Conservation (phyloP, 2,329 filamentous ascomycete species). For the Penicillium palitans region DNA sequence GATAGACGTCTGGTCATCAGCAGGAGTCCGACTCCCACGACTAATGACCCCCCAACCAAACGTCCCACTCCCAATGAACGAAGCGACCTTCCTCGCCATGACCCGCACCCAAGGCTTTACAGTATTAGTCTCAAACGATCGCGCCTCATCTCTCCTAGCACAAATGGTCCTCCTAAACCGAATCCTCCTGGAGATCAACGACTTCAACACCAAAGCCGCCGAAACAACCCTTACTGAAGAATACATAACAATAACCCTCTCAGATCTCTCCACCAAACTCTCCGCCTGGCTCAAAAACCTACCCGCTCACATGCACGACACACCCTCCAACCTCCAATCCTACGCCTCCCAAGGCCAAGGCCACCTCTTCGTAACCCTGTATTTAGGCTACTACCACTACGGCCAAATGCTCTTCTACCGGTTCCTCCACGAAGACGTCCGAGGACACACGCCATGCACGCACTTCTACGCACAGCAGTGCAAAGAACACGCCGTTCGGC, state of each 20-base stretch:
- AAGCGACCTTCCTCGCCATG: conserved; percentile 33
- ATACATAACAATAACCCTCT: conserved; percentile 24
- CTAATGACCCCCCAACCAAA: conserved; percentile 29
- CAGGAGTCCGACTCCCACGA: conserved; percentile 38
- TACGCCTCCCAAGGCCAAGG: conserved; percentile 45
- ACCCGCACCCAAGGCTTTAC: conserved; percentile 2
- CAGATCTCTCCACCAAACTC: conserved; percentile 34
- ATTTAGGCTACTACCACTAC: conserved; percentile 52
- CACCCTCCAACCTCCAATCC: conserved; percentile 40
- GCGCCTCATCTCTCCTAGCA: conserved; percentile 32
- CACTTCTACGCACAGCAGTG: conserved; percentile 41
- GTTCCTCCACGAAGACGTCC: conserved; percentile 41
- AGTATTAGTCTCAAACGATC: conserved; percentile 5
- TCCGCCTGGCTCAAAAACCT: conserved; percentile 40
- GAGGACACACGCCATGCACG: conserved; percentile 14
- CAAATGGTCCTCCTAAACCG: conserved; percentile 44
- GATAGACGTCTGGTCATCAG: conserved; percentile 45
- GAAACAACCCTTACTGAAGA: conserved; percentile 24
- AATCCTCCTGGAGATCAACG: conserved; percentile 45
- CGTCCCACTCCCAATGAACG: conserved; percentile 41
- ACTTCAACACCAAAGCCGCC: conserved; percentile 39
- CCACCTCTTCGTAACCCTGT: conserved; percentile 47
- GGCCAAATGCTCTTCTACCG: conserved; percentile 52
- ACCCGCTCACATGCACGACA: conserved; percentile 41
- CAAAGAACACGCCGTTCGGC: conserved; percentile 41